A percentile compares a stretch with the other conserved stretches of the same genome.
phyloP scores from a whole-genome alignment of 208 protist genomes.

The Leishmania braziliensis region DNA sequence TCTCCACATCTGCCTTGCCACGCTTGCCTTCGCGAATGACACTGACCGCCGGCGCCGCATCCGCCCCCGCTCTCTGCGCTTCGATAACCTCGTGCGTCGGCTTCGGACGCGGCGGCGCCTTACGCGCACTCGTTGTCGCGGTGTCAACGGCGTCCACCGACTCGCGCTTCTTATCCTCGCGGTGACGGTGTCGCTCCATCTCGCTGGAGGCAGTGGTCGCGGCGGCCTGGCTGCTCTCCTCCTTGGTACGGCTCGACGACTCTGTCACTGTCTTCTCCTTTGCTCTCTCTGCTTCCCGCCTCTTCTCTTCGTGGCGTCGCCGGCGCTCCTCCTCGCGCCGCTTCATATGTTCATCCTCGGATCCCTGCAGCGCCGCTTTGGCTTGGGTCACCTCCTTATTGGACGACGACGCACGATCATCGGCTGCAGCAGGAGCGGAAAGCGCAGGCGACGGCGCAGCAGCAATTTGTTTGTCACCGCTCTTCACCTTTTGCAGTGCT shows the following conservation, averaged over 20 bases:
- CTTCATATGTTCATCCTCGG: constrained; percentile 63
- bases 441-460: neutral
- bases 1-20: constrained; percentile 10
- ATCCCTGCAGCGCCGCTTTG: constrained; percentile 19
- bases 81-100: constrained; percentile 78
- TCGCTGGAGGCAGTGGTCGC: constrained; percentile 18
- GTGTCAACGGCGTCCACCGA: neutral
- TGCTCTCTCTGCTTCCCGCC: constrained; percentile 36
- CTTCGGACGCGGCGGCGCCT: constrained; percentile 78
- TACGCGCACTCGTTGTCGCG: constrained; percentile 45
- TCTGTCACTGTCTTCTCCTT: constrained; percentile 21
- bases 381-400: neutral
- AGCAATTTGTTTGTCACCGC: constrained; percentile 7
- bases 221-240: neutral
- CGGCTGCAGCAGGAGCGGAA: neutral
- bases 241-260: neutral
- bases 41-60: constrained; percentile 39
- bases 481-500: constrained; percentile 69
- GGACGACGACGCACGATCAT: neutral
- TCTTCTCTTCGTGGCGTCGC: constrained; percentile 56
- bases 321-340: constrained; percentile 64
- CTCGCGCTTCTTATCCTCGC: constrained; percentile 43
- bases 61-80: constrained; percentile 32
- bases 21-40: constrained; percentile 72
- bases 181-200: constrained; percentile 29